Conservation (phyloP, 768 basidiomycete genomes). For the Kwoniella heveanensis region DNA sequence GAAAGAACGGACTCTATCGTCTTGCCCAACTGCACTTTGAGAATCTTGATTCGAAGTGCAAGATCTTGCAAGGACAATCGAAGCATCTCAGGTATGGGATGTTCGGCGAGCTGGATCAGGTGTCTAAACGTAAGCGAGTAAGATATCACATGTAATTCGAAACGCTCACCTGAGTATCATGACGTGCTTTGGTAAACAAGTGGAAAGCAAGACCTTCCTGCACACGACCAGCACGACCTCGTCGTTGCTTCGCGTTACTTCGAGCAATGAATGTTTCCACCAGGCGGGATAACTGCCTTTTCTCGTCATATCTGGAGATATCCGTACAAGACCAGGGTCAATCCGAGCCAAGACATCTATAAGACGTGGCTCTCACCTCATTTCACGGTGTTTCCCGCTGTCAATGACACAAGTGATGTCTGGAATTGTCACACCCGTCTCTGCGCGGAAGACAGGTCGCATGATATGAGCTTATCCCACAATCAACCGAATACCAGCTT, state of each 20-base stretch:
- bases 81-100: slow-evolving; percentile 93
- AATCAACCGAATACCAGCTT: not conserved
- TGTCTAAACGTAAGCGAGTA: not conserved
- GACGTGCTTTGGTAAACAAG: slow-evolving; percentile 82
- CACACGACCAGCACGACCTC: slow-evolving; percentile 90
- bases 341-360: slow-evolving; percentile 43
- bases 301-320: slow-evolving; percentile 80
- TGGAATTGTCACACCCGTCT: slow-evolving; percentile 97
- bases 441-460: slow-evolving; percentile 64
- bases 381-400: slow-evolving; percentile 88
- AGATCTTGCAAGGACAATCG: slow-evolving; percentile 89
- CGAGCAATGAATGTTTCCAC: slow-evolving; percentile 88
- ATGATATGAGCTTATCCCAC: not conserved
- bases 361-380: slow-evolving; percentile 61
- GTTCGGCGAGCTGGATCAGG: slow-evolving; percentile 72
- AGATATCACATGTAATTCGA: no score
- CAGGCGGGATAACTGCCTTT: slow-evolving; percentile 87
- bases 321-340: not conserved
- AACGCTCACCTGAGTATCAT: slow-evolving; percentile 70
- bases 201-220: slow-evolving; percentile 89
- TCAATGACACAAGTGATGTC: slow-evolving; percentile 97
- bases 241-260: slow-evolving; percentile 79
- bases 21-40: slow-evolving; percentile 79
- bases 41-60: slow-evolving; percentile 62
- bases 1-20: slow-evolving; percentile 89